Base-by-base conservation (phyloP, 2,329 filamentous ascomycete species). In the Paecilomyces dactylethromorphus region DNA sequence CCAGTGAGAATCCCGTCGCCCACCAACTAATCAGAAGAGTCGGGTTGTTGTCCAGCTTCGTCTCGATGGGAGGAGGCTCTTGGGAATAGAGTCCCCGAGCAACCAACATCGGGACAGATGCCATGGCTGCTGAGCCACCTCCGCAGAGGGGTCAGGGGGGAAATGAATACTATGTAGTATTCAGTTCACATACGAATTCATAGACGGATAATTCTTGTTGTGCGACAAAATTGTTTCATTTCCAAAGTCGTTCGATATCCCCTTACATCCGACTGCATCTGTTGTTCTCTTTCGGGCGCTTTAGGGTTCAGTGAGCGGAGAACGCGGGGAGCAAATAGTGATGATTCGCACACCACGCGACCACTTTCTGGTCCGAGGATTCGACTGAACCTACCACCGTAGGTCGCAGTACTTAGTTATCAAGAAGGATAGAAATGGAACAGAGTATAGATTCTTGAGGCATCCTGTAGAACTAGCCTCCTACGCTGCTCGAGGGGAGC, bases 21-120 rank as follows among this genome's bases (percentile, higher is more conserved):
- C 93, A 97, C 92, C 93, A 97, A 74, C 90, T 95, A 66, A 96
- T 92, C 63, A 99, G 82, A 54, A 99, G 80, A 0, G 92, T 96
- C n/a, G 93, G 91, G 72, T 96, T 95, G 76, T 94, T 88, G 53
- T 82, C 68, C 35, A 73, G 54, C 55, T 77, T 76, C 52, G 77
- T 78, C 64, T 83, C 79, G 60, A 78, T 73, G 59, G 77, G 75
- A 26, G 84, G 85, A 22, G 82, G 81, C 24, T 73, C 73, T 56
- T 70, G 69, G 58, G 77, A 73, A 72, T 81, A 82, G 26, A 83
- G 67, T 35, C 75, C 63, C 58, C 74, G 72, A 64, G 69, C 64
- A 61, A 68, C 66, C 60, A 72, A 59, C 62, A 65, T 66, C n/a
- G 60, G 61, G 63, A 63, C 22, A 24, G 13, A 49, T 54, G 57